Percentiles rank a stretch among this genome's conserved stretches.
Evolutionary conservation across 1,284 basidiomycete species (phyloP).

Genomic region (Apiotrichum porosum): DNA sequence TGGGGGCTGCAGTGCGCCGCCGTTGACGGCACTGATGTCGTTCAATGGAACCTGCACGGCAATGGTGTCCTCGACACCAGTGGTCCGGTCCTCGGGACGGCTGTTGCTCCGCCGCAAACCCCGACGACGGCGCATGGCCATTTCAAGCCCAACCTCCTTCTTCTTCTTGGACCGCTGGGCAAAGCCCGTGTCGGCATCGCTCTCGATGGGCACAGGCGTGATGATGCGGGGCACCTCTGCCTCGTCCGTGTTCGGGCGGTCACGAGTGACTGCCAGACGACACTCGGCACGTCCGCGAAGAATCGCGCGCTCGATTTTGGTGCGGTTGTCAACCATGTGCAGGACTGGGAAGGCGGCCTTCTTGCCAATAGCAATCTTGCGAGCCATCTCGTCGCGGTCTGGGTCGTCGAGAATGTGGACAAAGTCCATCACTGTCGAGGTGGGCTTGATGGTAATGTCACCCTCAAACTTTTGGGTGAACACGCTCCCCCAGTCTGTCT

Average conservation of each 20-base stretch:
- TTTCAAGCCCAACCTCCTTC: constrained; percentile 8
- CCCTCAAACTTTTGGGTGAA: constrained; percentile 66
- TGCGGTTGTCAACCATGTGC: constrained; percentile 84
- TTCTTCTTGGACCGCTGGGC: constrained; percentile 22
- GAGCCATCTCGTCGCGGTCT: constrained; percentile 65
- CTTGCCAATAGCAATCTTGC: constrained; percentile 81
- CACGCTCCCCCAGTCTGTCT: constrained; percentile 92
- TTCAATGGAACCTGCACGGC: no score
- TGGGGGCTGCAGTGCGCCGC: background rate
- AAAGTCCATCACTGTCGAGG: constrained; percentile 78
- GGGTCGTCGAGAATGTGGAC: constrained; percentile 77
- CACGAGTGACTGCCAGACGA: constrained; percentile 53
- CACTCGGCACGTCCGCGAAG: constrained; percentile 70
- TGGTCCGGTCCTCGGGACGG: background rate
- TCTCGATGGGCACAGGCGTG: constrained; percentile 42
- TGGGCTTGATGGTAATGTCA: constrained; percentile 68
- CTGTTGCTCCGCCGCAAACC: background rate
- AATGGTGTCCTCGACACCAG: background rate
- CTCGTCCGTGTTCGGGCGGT: constrained; percentile 33
- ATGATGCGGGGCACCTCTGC: constrained; percentile 9
- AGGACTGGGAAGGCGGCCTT: constrained; percentile 95
- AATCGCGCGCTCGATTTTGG: constrained; percentile 62
- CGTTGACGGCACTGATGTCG: background rate
- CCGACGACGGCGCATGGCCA: constrained; percentile 1
- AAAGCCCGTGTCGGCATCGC: constrained; percentile 47